A percentile compares a stretch with the other conserved stretches of the same genome.
phyloP scores from a whole-genome alignment of 305 asterid genomes.

The Nicotiana rustica region DNA sequence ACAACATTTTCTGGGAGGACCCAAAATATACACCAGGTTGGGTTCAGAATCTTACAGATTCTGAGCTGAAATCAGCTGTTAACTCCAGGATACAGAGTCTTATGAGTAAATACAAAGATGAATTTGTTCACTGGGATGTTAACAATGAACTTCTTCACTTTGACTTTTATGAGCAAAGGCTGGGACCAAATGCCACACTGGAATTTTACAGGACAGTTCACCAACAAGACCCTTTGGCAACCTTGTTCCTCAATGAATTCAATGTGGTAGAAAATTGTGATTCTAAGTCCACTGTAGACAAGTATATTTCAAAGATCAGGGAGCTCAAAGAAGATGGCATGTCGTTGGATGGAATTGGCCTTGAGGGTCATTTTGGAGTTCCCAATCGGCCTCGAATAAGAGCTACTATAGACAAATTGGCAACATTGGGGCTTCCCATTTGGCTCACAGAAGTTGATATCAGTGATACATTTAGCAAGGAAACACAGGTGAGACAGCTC shows the following conservation, averaged over 20 bases:
- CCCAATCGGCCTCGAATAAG: conserved; percentile 77
- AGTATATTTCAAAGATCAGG: conserved; percentile 53
- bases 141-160: conserved; percentile 85
- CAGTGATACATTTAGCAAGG: conserved; percentile 50
- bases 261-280: conserved; percentile 87
- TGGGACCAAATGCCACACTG: conserved; percentile 71
- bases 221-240: conserved; percentile 69
- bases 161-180: conserved; percentile 65
- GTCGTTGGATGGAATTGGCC: conserved; percentile 71
- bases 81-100: conserved; percentile 63
- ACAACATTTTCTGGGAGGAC: conserved; percentile 87
- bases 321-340: conserved; percentile 64
- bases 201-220: conserved; percentile 64
- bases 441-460: conserved; percentile 93
- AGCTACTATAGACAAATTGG: conserved; percentile 69
- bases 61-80: conserved; percentile 62
- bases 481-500: conserved; percentile 56
- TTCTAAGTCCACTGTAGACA: conserved; percentile 63
- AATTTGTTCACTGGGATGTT: conserved; percentile 89
- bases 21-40: conserved; percentile 64
- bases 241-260: conserved; percentile 75
- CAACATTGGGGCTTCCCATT: conserved; percentile 72
- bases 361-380: conserved; percentile 71
- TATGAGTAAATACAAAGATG: conserved; percentile 58
- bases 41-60: conserved; percentile 61